Evolutionary conservation across 306 rosid species (phyloP).

Genomic region (Rosa multiflora): DNA sequence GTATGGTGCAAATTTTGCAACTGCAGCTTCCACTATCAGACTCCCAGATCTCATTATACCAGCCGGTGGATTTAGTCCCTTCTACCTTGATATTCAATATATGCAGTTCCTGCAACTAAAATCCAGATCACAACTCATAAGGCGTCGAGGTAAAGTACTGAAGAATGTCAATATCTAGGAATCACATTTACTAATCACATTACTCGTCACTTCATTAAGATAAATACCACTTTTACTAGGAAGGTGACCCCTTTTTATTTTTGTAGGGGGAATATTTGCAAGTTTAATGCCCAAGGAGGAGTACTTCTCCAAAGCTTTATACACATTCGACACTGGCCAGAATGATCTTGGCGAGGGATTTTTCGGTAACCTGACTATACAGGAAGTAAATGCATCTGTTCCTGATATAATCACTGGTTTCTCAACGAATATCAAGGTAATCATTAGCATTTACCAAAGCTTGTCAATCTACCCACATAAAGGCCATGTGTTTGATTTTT

Average conservation of each 20-base stretch:
- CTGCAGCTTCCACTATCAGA: slow-evolving; percentile 39
- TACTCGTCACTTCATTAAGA: neutral
- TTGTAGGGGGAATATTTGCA: slow-evolving; percentile 15
- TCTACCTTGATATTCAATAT: slow-evolving; percentile 36
- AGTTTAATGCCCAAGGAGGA: slow-evolving; percentile 22
- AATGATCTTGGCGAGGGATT: slow-evolving; percentile 35
- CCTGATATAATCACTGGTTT: slow-evolving; percentile 37
- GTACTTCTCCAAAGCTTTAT: slow-evolving; percentile 39
- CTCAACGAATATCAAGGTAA: slow-evolving; percentile 40
- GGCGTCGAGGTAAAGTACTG: slow-evolving; percentile 25
- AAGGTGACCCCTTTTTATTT: neutral
- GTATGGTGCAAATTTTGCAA: slow-evolving; percentile 47
- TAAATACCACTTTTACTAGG: neutral
- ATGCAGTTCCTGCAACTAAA: slow-evolving; percentile 35
- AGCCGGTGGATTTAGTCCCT: slow-evolving; percentile 39
- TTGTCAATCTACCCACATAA: neutral
- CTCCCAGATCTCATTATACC: slow-evolving; percentile 28
- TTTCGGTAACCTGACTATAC: slow-evolving; percentile 13
- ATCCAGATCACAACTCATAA: slow-evolving; percentile 20
- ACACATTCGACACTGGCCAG: slow-evolving; percentile 54
- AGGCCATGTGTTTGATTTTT: neutral
- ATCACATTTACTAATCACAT: too few species aligned
- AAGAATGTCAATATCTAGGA: too few species aligned
- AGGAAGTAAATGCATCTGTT: slow-evolving; percentile 38
- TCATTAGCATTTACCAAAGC: neutral